phyloP scores from a whole-genome alignment of 2,329 filamentous ascomycete species.

The Emmonsia crescens region DNA sequence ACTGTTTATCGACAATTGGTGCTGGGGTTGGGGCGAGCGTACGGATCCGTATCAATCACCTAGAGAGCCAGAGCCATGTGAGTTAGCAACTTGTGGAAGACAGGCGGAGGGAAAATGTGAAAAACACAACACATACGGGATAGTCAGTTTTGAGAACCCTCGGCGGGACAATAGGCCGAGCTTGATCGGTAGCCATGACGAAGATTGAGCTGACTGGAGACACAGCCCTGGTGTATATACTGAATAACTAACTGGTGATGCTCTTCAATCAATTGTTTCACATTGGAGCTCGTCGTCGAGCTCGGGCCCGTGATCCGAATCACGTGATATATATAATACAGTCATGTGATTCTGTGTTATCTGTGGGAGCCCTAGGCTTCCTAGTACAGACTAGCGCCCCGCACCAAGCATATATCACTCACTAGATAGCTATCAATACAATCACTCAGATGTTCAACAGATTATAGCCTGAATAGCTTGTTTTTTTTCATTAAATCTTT shows the following conservation, averaged over 20 bases:
- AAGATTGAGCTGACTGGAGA: not conserved
- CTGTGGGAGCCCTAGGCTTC: too few species aligned
- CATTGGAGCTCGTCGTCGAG: not conserved
- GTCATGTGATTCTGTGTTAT: not conserved
- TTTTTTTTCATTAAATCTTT: not conserved
- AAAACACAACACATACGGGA: conserved; percentile 53
- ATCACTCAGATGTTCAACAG: too few species aligned
- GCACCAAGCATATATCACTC: too few species aligned
- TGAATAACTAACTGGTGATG: not conserved
- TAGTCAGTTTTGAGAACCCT: conserved; percentile 75
- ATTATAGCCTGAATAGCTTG: not conserved
- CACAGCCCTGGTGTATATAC: not conserved
- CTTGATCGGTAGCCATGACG: conserved; percentile 28
- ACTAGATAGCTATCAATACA: not conserved
- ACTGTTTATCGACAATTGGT: not conserved
- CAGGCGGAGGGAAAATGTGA: not conserved
- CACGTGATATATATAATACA: not conserved
- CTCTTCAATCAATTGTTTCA: not conserved
- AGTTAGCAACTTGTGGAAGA: not conserved
- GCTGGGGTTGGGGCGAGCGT: conserved; percentile 34
- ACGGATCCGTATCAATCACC: conserved; percentile 99
- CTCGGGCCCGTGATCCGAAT: not conserved
- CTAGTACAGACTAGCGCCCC: too few species aligned
- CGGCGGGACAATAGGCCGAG: conserved; percentile 51
- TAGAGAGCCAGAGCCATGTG: conserved; percentile 28